These are phyloP conservation scores for Malus sylvestris DNA, from an alignment of 306 rosid genomes.

Conservation along the genomic window DNA sequence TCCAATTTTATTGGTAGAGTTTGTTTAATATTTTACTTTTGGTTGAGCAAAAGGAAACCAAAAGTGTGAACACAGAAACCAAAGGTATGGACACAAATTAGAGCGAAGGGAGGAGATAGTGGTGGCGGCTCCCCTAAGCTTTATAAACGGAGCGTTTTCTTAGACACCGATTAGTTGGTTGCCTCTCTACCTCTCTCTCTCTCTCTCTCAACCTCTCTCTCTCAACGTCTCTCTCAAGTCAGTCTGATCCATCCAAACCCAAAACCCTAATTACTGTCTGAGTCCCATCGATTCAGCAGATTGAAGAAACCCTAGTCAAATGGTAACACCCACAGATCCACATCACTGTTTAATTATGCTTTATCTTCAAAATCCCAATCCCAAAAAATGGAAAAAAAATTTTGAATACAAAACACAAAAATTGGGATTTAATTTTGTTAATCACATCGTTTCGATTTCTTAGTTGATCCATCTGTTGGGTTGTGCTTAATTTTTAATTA, in stretches of 20 bases:
- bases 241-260: conserved; percentile 2
- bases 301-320: neutral
- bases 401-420: neutral
- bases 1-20: too few species aligned
- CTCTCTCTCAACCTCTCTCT: too few species aligned
- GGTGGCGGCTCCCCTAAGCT: neutral
- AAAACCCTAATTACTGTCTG: conserved; percentile 2
- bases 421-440: neutral
- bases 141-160: neutral
- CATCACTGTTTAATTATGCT: neutral
- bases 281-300: neutral
- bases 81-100: neutral
- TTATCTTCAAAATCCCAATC: neutral
- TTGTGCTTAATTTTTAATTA: neutral
- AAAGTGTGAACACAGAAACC: neutral
- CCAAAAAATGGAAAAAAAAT: neutral
- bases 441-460: neutral
- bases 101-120: neutral
- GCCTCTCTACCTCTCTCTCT: neutral
- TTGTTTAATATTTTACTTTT: too few species aligned
- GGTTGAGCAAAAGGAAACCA: neutral
- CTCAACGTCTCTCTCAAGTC: neutral
- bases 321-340: neutral
- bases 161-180: neutral
- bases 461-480: neutral